Evolutionary conservation across 805 yeast species (phyloP), one percentile per base, ranked within the genome.

Genomic region (Diddensiella caesifluorescens): DNA sequence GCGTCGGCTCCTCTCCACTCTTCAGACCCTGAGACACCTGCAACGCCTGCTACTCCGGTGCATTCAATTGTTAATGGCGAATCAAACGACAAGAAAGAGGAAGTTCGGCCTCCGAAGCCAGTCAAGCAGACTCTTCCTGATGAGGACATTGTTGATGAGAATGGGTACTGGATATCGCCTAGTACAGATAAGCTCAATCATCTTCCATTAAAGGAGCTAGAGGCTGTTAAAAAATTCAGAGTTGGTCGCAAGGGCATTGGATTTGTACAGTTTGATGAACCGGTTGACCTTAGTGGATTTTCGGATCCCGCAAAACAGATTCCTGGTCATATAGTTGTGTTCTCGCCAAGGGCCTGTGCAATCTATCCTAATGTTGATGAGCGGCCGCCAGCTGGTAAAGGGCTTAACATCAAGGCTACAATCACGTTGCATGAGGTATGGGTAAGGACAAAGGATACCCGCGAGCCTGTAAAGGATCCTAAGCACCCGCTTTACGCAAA

Each of bases 161-260:
- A 83, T 37, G 95, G 89, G 4, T 92, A 89, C 64, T 92, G 92
- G 85, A 81, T 80, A 41, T 75, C 84, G 4, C 98, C 98, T 13
- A 69, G 87, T 2, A 56, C 81, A 28, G 74, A 78, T 4, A 79
- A 79, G 37, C 65, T 92, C 39, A 71, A 74, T 42, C 62, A 69
- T 13, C 69, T 75, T 71, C 61, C 86, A 0, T 67, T 84, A 28
- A 63, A 77, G 6, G 81, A 86, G 47, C 71, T 87, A 38, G 77
- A 82, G 42, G 55, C 72, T 4, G 82, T 92, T 19, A 53, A 69
- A 13, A 69, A 78, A 40, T 79, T 89, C 58, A 73, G 73, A 12
- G 77, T 92, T 46, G 98, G 97, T 4, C 80, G 92, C 50, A 73
- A 73, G 47, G 80, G 80, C 42, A 77, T 69, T 55, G 99, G 98